phyloP scores from a whole-genome alignment of 2,329 filamentous ascomycete genomes.

The Fusarium pseudonygamai region DNA sequence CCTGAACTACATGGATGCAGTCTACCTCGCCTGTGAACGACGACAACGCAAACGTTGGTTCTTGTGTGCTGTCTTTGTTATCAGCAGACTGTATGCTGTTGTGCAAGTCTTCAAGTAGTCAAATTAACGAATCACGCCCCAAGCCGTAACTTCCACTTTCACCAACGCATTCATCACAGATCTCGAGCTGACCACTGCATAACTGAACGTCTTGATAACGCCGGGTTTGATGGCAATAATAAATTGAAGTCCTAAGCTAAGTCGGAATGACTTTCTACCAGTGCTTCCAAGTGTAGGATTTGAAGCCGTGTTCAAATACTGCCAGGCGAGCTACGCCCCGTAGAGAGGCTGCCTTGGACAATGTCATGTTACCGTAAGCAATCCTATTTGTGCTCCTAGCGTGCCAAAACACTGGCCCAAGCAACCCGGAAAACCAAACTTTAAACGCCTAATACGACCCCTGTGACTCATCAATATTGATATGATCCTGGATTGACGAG shows the following conservation, averaged over 20 bases:
- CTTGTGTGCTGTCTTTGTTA: neutral
- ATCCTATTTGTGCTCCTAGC: conserved; percentile 18
- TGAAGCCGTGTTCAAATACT: conserved; percentile 19
- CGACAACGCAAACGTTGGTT: neutral
- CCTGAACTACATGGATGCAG: conserved; percentile 32
- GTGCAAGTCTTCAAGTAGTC: conserved; percentile 1
- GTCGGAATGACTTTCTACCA: neutral
- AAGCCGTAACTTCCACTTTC: neutral
- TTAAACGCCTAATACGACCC: conserved; percentile 39
- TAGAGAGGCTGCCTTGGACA: conserved; percentile 5
- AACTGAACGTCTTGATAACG: neutral
- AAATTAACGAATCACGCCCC: conserved; percentile 10
- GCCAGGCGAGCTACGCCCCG: conserved; percentile 1
- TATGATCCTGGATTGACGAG: neutral
- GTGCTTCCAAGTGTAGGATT: neutral
- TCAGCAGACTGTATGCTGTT: neutral
- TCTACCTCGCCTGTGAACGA: conserved; percentile 15
- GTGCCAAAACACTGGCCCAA: conserved; percentile 34
- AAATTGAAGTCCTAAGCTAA: conserved; percentile 6
- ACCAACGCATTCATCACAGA: neutral
- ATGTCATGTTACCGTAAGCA: neutral
- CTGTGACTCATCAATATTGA: conserved; percentile 22
- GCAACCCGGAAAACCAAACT: conserved; percentile 33
- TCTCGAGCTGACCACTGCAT: neutral
- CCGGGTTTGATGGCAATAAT: neutral